Evolutionary conservation across 768 basidiomycete genomes (phyloP), one percentile per base, ranked within the genome.

Genomic region (Amanita inopinata): DNA sequence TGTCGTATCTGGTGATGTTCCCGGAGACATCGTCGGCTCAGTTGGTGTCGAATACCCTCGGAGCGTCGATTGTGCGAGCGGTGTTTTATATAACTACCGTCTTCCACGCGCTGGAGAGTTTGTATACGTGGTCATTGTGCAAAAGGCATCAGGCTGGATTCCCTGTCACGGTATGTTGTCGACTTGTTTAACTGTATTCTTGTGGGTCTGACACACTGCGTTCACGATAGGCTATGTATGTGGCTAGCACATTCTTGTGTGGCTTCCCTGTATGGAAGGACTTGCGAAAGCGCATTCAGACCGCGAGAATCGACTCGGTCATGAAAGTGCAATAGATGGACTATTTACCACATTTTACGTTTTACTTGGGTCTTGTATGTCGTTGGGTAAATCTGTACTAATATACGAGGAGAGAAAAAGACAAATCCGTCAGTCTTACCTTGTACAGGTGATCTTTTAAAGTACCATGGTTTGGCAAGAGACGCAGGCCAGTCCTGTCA

Each of bases 291-390:
- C 70, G 73, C 18, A 72, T 87, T 7, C 81, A 88, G 48, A 59
- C 63, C 23, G 76, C 78, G 11, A 70, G 84, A 2, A 89, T 89
- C 32, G 76, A 84, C 43, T 85, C 83, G 20, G 81, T 89, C 3
- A 79, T 83, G 80, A 89, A 88, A 57, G 71, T 73, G 7, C 62
- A 83, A 54, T 81, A 53, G 56, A 5, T 46, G 1, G 15, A 33
- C 31, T 33, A 30, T 31, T 41, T 18, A n/a, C n/a, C n/a, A n/a
- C n/a, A n/a, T n/a, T n/a, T n/a, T n/a, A n/a, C n/a, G n/a, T n/a
- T n/a, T n/a, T n/a, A n/a, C n/a, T n/a, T n/a, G n/a, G n/a, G n/a
- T n/a, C n/a, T n/a, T n/a, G n/a, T n/a, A n/a, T n/a, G n/a, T n/a
- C n/a, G n/a, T n/a, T n/a, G n/a, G n/a, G n/a, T n/a, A n/a, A n/a